These are phyloP conservation scores for Fusarium multiceps DNA, from an alignment of 2,329 filamentous ascomycete genomes.

Conservation along the genomic window DNA sequence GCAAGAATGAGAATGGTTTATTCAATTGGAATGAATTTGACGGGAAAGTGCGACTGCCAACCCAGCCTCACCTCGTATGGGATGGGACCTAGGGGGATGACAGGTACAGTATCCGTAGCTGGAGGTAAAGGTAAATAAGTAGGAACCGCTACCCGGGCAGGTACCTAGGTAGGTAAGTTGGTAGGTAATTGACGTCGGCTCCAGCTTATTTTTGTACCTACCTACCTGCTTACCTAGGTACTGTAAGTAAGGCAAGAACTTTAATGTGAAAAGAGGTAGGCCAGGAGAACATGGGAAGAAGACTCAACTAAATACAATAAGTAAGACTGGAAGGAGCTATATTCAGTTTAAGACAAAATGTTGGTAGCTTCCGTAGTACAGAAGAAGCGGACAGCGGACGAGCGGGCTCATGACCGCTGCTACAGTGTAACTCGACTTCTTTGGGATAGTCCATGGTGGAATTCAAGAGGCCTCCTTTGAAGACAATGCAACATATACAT, in stretches of 20 bases:
- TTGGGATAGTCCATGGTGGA: slow-evolving; percentile 22
- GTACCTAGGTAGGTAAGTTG: not conserved
- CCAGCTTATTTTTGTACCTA: no score
- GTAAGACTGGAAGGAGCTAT: not conserved
- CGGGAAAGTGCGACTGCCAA: slow-evolving; percentile 3
- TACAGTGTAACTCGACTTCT: slow-evolving; percentile 29
- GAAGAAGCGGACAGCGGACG: slow-evolving; percentile 5
- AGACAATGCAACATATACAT: slow-evolving; percentile 3
- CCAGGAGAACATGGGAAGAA: slow-evolving; percentile 8
- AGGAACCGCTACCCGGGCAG: no score
- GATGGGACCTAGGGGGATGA: not conserved
- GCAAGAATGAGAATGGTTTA: slow-evolving; percentile 5
- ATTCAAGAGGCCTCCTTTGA: slow-evolving; percentile 31
- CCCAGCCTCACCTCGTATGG: not conserved
- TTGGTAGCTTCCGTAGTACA: no score
- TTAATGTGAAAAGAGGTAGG: not conserved
- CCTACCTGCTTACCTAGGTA: no score
- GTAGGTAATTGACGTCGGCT: not conserved
- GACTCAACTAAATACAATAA: not conserved
- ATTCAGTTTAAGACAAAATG: not conserved
- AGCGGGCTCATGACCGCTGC: slow-evolving; percentile 13
- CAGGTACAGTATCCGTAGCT: not conserved
- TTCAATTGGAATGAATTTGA: slow-evolving; percentile 22
- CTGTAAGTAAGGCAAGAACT: not conserved
- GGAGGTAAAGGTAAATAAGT: no score